phyloP scores from a whole-genome alignment of 371 early-diverging fungal species.

The Mucor sp. region DNA sequence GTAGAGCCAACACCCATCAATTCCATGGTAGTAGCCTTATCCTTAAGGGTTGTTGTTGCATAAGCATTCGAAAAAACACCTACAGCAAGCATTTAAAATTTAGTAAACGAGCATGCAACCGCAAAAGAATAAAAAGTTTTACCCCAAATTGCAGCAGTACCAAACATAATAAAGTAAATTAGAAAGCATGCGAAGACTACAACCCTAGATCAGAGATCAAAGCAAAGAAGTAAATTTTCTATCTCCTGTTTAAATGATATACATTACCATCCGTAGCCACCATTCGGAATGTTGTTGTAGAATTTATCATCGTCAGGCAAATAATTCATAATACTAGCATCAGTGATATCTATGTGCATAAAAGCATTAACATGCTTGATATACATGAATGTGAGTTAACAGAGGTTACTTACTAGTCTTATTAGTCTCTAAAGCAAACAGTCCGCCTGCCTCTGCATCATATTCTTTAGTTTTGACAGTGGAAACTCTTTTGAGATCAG shows the following conservation, averaged over 20 bases:
- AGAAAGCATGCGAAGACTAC: slow-evolving; percentile 37
- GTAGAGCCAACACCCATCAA: slow-evolving; percentile 55
- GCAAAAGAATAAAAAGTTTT: slow-evolving; percentile 5
- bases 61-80: slow-evolving; percentile 45
- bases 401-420: slow-evolving; percentile 10
- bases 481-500: slow-evolving; percentile 7
- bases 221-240: background rate
- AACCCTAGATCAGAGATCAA: slow-evolving; percentile 25
- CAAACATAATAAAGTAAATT: slow-evolving; percentile 43
- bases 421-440: slow-evolving; percentile 4
- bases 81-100: slow-evolving; percentile 7
- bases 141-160: slow-evolving; percentile 44
- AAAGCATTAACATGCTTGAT: background rate
- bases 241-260: background rate
- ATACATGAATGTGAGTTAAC: background rate
- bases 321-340: slow-evolving; percentile 34
- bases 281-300: slow-evolving; percentile 34
- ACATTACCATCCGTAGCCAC: slow-evolving; percentile 45
- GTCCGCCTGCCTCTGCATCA: slow-evolving; percentile 15
- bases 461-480: slow-evolving; percentile 17
- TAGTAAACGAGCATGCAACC: background rate
- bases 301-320: slow-evolving; percentile 19
- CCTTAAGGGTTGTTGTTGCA: slow-evolving; percentile 31
- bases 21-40: slow-evolving; percentile 40
- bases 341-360: slow-evolving; percentile 20